Percentiles rank a stretch among this genome's conserved stretches.
phyloP scores from a whole-genome alignment of 805 yeast genomes.

The Candida chauliodis region DNA sequence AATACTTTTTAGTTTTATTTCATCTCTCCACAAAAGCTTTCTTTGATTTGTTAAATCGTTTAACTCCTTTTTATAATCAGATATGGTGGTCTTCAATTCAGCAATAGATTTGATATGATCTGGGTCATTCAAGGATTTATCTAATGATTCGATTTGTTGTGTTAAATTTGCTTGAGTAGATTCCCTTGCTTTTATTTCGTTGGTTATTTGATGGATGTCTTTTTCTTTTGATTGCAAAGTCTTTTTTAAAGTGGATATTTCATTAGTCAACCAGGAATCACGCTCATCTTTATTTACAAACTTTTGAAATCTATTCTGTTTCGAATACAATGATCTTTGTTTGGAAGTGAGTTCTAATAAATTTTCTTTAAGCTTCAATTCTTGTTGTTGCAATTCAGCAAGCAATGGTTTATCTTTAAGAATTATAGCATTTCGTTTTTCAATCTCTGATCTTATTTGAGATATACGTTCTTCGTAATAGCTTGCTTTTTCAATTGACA shows the following conservation, averaged over 20 bases:
- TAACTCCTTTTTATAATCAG: conserved; percentile 41
- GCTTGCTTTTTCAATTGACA: conserved; percentile 27
- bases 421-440: conserved; percentile 35
- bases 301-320: conserved; percentile 64
- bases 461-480: conserved; percentile 17
- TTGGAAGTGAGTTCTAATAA: conserved; percentile 42
- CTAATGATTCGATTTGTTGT: conserved; percentile 14
- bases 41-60: conserved; percentile 57
- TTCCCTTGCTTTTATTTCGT: conserved; percentile 18
- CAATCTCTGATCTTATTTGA: conserved; percentile 25
- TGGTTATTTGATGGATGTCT: conserved; percentile 20
- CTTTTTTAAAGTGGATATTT: conserved; percentile 39
- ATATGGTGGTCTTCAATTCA: conserved; percentile 24
- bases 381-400: conserved; percentile 35
- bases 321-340: conserved; percentile 62
- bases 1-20: conserved; percentile 58
- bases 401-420: conserved; percentile 38
- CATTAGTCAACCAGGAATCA: conserved; percentile 59
- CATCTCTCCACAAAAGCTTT: conserved; percentile 75
- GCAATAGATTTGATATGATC: conserved; percentile 9
- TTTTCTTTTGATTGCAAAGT: conserved; percentile 25
- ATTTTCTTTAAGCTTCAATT: conserved; percentile 34
- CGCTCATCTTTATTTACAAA: conserved; percentile 57
- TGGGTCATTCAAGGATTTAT: conserved; percentile 11
- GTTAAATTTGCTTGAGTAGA: conserved; percentile 20